Percentiles rank a stretch among this genome's conserved stretches.
Conservation (phyloP, 495 filamentous ascomycete species). For the Lasiosphaeris hirsuta region DNA sequence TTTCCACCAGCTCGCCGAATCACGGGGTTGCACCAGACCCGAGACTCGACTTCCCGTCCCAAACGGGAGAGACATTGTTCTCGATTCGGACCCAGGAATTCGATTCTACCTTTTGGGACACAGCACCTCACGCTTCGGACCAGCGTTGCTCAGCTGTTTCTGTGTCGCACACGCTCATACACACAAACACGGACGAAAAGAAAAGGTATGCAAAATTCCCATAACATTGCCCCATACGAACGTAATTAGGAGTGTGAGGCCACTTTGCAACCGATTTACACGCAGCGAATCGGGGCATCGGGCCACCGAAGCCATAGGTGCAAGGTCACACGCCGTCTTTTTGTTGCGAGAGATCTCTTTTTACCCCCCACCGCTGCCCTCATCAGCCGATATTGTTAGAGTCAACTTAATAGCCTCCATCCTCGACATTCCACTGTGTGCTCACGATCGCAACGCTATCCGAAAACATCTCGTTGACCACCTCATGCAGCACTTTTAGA, state of each 20-base stretch:
- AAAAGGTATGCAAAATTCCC: conserved; percentile 26
- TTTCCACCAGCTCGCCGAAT: not conserved
- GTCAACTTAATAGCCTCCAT: not conserved
- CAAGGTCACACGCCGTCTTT: conserved; percentile 13
- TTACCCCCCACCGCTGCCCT: conserved; percentile 20
- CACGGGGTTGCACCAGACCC: conserved; percentile 2
- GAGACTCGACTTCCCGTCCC: not conserved
- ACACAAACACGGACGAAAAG: conserved; percentile 10
- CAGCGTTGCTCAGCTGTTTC: conserved; percentile 4
- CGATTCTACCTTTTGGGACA: not conserved
- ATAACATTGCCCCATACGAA: not conserved
- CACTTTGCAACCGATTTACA: conserved; percentile 24
- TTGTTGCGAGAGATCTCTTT: conserved; percentile 20
- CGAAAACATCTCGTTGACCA: conserved; percentile 8
- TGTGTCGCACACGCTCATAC: conserved; percentile 10
- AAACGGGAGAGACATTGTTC: not conserved
- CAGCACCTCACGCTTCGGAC: not conserved
- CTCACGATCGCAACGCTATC: too few relatives aligned
- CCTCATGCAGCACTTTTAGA: not conserved
- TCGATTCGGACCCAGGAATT: not conserved
- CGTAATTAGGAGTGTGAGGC: conserved; percentile 18
- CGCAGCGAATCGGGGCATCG: conserved; percentile 29
- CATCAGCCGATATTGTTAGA: conserved; percentile 24
- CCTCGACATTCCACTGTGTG: not conserved
- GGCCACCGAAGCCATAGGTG: conserved; percentile 17